Base-by-base conservation (phyloP, 306 rosid species). In the Cucurbita pepo region DNA sequence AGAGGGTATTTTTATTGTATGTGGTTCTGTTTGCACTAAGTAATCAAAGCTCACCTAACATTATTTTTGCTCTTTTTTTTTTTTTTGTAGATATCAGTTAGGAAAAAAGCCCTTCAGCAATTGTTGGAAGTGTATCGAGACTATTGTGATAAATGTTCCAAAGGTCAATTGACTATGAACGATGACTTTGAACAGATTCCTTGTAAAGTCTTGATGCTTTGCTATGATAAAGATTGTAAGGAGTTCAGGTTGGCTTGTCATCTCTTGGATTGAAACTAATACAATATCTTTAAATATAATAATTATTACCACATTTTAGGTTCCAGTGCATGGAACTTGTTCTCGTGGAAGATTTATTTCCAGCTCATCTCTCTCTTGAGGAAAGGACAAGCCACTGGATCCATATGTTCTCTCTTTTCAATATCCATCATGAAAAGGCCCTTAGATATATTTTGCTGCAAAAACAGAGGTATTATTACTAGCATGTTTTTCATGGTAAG, bases 351-450 rank as follows among this genome's bases (percentile, higher is more conserved):
- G 90, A 86, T 80, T 81, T 94, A 65, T 94, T 91, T 78, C 96
- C 91, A 0, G 69, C 77, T 52, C 76, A 59, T 67, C 96, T 91
- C 77, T 81, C 90, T 18, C 69, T 79, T 54, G 86, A 76, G 79
- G 96, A 90, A 84, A 87, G 88, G 78, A 87, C 97, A 71, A 80
- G 74, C 76, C 99, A 94, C 80, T 94, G 99, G 99, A 86, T 91
- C 53, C 91, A 89, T 72, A 70, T 89, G 71, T 89, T 89, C 84
- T 89, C 96, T 37, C 85, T 86, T 80, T 91, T 90, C 71, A 83
- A 78, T 65, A 75, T 86, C 69, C 86, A 66, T 79, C 99, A 94
- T 36, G 52, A 77, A 71, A 89, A 80, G 89, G 91, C 96, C 56
- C 73, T 91, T 44, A 75, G 85, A 72, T 40, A 80, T 63, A 81